Evolutionary conservation across 352 stramenopile genomes (phyloP), one percentile per base, ranked within the genome.

Genomic region (Phytophthora colocasiae): DNA sequence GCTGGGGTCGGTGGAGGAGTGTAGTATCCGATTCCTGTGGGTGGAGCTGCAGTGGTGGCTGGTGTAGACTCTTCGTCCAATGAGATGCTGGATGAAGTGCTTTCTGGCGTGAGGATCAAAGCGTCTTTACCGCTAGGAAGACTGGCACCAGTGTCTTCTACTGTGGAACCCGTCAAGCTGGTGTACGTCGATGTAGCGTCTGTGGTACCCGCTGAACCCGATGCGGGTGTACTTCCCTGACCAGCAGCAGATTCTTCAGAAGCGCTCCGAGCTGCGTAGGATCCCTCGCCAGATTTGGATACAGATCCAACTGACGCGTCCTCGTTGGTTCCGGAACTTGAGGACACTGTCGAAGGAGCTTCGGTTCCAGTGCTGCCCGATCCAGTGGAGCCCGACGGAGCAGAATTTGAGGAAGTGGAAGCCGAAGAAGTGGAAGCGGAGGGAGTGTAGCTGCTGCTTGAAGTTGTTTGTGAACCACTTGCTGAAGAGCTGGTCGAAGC

Each of bases 21-120:
- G 34, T 67, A 67, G 26, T 67, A 62, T 19, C 49, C 59, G 45
- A 15, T 47, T 15, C 56, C 45, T 47, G 54, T 71, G 6, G 63
- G 36, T 17, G 63, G 24, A 9, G 49, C 29, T 36, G 9, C 31
- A 10, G 31, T 36, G 2, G 45, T 50, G n/a, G 32, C 22, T 40
- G 46, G 2, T 9, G 27, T 47, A 5, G 53, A 58, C 19, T 69
- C 45, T 29, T 50, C 31, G 15, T 45, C 7, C 19, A 17, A 24
- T 9, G 34, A 31, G 17, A 32, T 61, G 14, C 14, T 39, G 11
- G 24, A 4, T 3, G 31, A 5, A 41, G 19, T 59, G 15, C 48
- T 66, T 22, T 19, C 36, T 1, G 59, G 22, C 5, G 17, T 55
- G n/a, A 67, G 26, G 31, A 45, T 61, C 41, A 67, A 55, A 32